Evolutionary conservation across 306 rosid species (phyloP), one percentile per base, ranked within the genome.

Genomic region (Rosa rugosa): DNA sequence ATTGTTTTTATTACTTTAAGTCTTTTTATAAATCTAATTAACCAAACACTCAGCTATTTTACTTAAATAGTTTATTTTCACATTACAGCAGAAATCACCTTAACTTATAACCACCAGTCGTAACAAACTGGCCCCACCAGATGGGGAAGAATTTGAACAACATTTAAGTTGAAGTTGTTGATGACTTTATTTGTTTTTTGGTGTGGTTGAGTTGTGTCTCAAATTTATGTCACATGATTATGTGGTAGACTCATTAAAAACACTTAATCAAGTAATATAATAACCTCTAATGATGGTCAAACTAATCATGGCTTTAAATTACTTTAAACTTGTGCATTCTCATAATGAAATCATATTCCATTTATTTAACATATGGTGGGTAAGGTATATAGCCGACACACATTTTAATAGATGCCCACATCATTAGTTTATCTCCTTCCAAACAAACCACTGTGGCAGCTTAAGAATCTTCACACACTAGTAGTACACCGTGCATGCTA

Each of bases 331-430:
- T 49, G 77, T 79, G 84, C 82, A 84, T 85, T 85, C 79, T 77
- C 68, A 50, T 68, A 44, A 69, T 25, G 18, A 42, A 54, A 40
- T 22, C 41, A 70, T 62, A 34, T 77, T 69, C 70, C 40, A 64
- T 85, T 76, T n/a, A 76, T 83, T 44, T 79, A 71, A 73, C n/a
- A 75, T 47, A 12, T 66, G 85, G 89, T 72, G 89, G 88, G 86
- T 80, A 73, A 72, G 91, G 83, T 81, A 75, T 85, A 82, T 72
- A 84, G 85, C 86, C 85, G 79, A 84, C 87, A 86, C 82, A 77
- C 71, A 87, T 78, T 83, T 86, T 78, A 74, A 77, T 80, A 72
- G 82, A 86, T 83, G 84, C 87, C 80, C 79, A 68, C 86, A 81
- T 83, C 78, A 81, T 80, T 63, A 77, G 75, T 65, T 46, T 60